These are phyloP conservation scores for Cyclostephanos invisitatus DNA, from an alignment of 108 stramenopile genomes.

Conservation along the genomic window DNA sequence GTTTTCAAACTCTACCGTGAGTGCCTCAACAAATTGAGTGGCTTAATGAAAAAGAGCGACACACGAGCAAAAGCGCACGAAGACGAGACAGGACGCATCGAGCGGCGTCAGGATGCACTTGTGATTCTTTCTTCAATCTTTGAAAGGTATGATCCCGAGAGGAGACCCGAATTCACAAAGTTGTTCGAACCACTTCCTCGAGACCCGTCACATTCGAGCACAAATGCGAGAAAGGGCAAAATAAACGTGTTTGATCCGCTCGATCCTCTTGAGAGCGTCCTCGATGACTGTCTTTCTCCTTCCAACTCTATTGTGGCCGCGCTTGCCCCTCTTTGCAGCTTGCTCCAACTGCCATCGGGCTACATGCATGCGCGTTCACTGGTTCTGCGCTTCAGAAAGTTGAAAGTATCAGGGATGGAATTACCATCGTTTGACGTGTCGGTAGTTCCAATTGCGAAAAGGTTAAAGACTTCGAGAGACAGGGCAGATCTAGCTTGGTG, in stretches of 20 bases:
- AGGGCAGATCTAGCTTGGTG: constrained; percentile 76
- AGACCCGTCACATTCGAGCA: constrained; percentile 27
- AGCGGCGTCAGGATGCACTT: constrained; percentile 74
- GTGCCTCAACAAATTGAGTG: constrained; percentile 40
- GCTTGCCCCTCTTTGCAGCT: constrained; percentile 69
- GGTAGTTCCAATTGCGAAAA: constrained; percentile 64
- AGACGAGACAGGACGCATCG: constrained; percentile 60
- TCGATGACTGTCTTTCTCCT: constrained; percentile 18
- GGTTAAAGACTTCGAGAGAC: constrained; percentile 53
- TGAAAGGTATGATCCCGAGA: constrained; percentile 39
- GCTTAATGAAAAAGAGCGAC: constrained; percentile 33
- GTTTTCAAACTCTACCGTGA: constrained; percentile 62
- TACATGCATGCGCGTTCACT: constrained; percentile 74
- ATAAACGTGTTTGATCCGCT: constrained; percentile 69
- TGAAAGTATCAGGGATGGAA: constrained; percentile 38
- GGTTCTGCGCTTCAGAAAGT: constrained; percentile 51
- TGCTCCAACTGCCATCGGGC: constrained; percentile 71
- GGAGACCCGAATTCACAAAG: constrained; percentile 59
- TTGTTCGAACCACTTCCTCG: constrained; percentile 68
- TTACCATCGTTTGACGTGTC: constrained; percentile 65
- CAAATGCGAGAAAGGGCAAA: constrained; percentile 1
- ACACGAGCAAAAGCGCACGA: constrained; percentile 33
- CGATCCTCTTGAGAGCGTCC: constrained; percentile 51
- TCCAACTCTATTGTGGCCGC: constrained; percentile 53
- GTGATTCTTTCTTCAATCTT: constrained; percentile 73